Evolutionary conservation across 2,329 filamentous ascomycete genomes (phyloP).

Genomic region (Penicillium sp.): DNA sequence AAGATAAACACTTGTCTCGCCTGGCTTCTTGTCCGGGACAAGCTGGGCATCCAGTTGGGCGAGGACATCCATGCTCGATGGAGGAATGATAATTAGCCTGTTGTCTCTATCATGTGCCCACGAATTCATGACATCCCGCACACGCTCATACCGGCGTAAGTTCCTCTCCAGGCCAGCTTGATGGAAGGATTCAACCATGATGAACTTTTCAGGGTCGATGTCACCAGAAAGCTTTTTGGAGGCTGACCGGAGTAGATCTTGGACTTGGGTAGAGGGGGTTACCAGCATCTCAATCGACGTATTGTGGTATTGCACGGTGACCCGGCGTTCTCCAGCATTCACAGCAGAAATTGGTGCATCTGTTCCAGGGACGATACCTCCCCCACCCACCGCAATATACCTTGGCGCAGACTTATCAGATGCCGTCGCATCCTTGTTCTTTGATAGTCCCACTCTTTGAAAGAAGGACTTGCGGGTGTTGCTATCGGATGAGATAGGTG

Average conservation of each 20-base stretch:
- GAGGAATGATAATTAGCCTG: constrained; percentile 61
- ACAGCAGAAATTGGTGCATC: constrained; percentile 77
- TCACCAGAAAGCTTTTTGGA: constrained; percentile 58
- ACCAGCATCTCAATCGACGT: constrained; percentile 67
- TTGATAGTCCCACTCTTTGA: constrained; percentile 26
- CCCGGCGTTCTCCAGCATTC: constrained; percentile 70
- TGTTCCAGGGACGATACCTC: constrained; percentile 47
- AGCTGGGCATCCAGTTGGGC: constrained; percentile 56
- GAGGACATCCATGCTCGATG: constrained; percentile 48
- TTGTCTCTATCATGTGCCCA: constrained; percentile 83
- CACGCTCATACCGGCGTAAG: constrained; percentile 75
- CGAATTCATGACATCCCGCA: constrained; percentile 84
- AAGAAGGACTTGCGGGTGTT: constrained; percentile 28
- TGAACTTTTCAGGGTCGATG: constrained; percentile 60
- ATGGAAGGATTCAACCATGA: constrained; percentile 72
- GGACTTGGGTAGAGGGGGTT: constrained; percentile 65
- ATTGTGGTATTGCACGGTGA: constrained; percentile 67
- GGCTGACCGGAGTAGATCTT: constrained; percentile 66
- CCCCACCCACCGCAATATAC: constrained; percentile 22
- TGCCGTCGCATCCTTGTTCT: constrained; percentile 8
- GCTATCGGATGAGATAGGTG: constrained; percentile 8
- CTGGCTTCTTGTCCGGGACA: constrained; percentile 60
- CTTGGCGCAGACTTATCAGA: constrained; percentile 12
- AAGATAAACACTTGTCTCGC: constrained; percentile 63
- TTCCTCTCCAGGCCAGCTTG: constrained; percentile 74